Evolutionary conservation across 2,329 filamentous ascomycete genomes (phyloP), one percentile per base, ranked within the genome.

Genomic region (Parafenestella ontariensis): DNA sequence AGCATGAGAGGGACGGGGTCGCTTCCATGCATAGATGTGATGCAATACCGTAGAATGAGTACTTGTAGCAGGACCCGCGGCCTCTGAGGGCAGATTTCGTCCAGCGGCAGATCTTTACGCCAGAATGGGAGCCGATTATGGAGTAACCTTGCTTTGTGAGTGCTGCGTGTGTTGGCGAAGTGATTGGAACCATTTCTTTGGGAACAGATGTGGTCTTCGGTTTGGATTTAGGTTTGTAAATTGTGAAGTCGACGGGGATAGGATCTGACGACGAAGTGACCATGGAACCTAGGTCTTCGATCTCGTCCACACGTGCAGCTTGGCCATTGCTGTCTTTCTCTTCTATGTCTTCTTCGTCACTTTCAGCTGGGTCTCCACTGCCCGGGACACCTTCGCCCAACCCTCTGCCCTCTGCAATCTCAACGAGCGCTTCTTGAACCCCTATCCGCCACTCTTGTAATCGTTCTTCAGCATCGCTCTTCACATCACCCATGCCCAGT

Each of bases 11-110:
- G 0, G 93, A 96, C 0, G 94, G 94, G 0, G 94, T 98, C 1
- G 94, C 94, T 78, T 99, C 94, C 95, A 99, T 99, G 77, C 94
- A 99, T 58, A 96, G 89, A 72, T 99, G 95, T 0, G 93, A 97
- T 61, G 90, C 87, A 75, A 99, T 99, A 44, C 94, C 94, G 76
- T 99, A 99, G 76, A 99, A 96, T 0, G 91, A 96, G 77, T 87
- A 97, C 72, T 99, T 98, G 83, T 99, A 99, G 81, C 94, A 99
- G 21, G 91, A 96, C 4, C 94, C 95, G 36, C 94, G 89, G 11
- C 94, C 94, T 34, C 94, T 90, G 0, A 98, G 87, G 9, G 94
- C 94, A 1, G 93, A 97, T 78, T 99, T 99, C 9, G 95, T 98
- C 94, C 94, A 99, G 28, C 95, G 91, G 73, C 94, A 99, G 68